Base-by-base conservation (phyloP, 2,329 filamentous ascomycete genomes). In the Alternaria gansuensis region DNA sequence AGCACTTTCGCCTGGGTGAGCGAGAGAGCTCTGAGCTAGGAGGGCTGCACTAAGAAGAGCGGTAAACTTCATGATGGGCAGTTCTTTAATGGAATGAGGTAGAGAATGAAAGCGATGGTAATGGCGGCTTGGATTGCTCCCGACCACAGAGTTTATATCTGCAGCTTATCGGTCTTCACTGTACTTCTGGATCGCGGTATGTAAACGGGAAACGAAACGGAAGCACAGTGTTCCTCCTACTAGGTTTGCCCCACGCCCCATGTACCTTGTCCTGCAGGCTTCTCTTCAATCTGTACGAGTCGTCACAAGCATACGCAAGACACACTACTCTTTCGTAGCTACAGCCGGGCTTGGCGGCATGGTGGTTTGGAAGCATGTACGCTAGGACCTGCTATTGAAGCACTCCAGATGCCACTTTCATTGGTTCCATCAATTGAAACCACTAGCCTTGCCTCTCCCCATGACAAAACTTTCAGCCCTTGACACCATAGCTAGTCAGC, bases 1-100 rank as follows among this genome's bases (percentile, higher is more conserved):
- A n/a, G 59, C 36, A 41, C 63, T 68, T 39, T 79, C 72, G 23
- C 78, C 78, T 0, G 78, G 78, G 39, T 80, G 79, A 24, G 79
- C 76, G 53, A 65, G 29, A n/a, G 65, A 59, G 33, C 66, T 63
- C 45, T 70, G 67, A 39, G 67, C 63, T n/a, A 74, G 65, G 34
- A 78, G 58, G 46, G 66, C 63, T 48, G 68, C 64, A 45, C 67
- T 66, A 33, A 74, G 40, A 26, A 75, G 56, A 33, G 67, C 57
- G 9, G 73, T 64, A 28, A 71, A 44, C 58, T 68, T 67, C 69
- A 73, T 73, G 40, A 37, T 65, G 61, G 46, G 23, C 21, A 46
- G 44, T 21, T 14, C 7, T 29, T 40, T 55, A 43, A 23, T 28
- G 53, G 24, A 11, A 17, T 37, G 34, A 37, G 24, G 4, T 5